Conservation (phyloP, 1,284 basidiomycete genomes). For the Trichosporon inkin region DNA sequence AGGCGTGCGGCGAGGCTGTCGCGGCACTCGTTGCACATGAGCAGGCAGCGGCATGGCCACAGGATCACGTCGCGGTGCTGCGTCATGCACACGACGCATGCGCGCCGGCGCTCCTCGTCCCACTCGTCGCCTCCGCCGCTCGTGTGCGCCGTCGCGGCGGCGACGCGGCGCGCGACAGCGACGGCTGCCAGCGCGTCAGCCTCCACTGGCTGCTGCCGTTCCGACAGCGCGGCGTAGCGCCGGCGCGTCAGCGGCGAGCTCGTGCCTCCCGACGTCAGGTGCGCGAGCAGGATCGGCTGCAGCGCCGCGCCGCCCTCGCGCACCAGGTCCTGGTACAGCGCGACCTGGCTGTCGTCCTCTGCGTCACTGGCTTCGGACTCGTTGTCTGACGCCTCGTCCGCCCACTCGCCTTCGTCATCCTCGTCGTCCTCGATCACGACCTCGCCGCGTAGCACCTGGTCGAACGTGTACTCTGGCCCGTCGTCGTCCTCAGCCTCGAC, state of each 20-base stretch:
- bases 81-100: constrained; percentile 48
- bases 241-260: constrained; percentile 42
- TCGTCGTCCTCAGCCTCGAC: background rate
- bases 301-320: constrained; percentile 21
- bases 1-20: constrained; percentile 44
- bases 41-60: constrained; percentile 48
- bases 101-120: constrained; percentile 40
- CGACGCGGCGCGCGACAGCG: constrained; percentile 22
- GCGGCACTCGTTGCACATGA: constrained; percentile 47
- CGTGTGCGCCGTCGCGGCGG: constrained; percentile 3
- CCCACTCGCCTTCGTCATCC: constrained; percentile 29
- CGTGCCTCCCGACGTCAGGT: constrained; percentile 35
- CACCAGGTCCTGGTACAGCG: constrained; percentile 6
- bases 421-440: constrained; percentile 37
- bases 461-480: constrained; percentile 21
- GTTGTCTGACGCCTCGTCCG: constrained; percentile 23
- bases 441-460: constrained; percentile 31
- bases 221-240: constrained; percentile 35
- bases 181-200: constrained; percentile 22
- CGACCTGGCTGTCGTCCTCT: constrained; percentile 21
- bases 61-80: constrained; percentile 45
- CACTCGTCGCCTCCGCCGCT: constrained; percentile 31
- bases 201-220: background rate
- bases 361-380: constrained; percentile 17
- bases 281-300: constrained; percentile 47